Base-by-base conservation (phyloP, 2,329 filamentous ascomycete species). In the Xylariaceae sp. region DNA sequence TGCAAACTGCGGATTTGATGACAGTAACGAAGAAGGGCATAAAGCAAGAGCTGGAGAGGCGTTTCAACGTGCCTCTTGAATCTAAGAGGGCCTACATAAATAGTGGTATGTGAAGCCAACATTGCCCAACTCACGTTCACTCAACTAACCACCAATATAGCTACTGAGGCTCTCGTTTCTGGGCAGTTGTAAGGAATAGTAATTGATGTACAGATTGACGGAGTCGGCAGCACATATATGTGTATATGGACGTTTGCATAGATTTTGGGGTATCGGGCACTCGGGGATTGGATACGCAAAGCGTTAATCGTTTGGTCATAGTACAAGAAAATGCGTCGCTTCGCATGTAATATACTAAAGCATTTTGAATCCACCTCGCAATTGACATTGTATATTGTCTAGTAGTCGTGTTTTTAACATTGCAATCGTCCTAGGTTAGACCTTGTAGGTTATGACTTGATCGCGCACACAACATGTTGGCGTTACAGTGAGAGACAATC, bases 11-110 rank as follows among this genome's bases (percentile, higher is more conserved):
- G 2, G 94, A 99, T 73, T 75, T 99, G 66, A 99, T 99, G 94
- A 92, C 84, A 5, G 90, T 99, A 41, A 99, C 94, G 60, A 99
- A 99, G 84, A 99, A 99, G 83, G 90, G 89, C 63, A 89, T 99
- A 73, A 97, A 97, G 80, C 75, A 83, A 61, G 94, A 99, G 75
- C 75, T 99, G 52, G 94, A 99, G 79, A 84, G 85, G 65, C 83
- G 92, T 57, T 99, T 99, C 66, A 89, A 89, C 56, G 86, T 96
- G 57, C 83, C 86, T 53, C 80, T 99, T 53, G 92, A 97, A 69
- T 78, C 85, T 48, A 95, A 90, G 80, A 87, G 92, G 72, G 84
- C 89, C 52, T 99, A 97, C 72, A 97, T 99, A 69, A 92, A 91
- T 71, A 91, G 86, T 75, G 89, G 89, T 93, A 85, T 74, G 87